Percentiles rank a stretch among this genome's conserved stretches.
Conservation (phyloP, 2,329 filamentous ascomycete species). For the Trichoderma sp. region DNA sequence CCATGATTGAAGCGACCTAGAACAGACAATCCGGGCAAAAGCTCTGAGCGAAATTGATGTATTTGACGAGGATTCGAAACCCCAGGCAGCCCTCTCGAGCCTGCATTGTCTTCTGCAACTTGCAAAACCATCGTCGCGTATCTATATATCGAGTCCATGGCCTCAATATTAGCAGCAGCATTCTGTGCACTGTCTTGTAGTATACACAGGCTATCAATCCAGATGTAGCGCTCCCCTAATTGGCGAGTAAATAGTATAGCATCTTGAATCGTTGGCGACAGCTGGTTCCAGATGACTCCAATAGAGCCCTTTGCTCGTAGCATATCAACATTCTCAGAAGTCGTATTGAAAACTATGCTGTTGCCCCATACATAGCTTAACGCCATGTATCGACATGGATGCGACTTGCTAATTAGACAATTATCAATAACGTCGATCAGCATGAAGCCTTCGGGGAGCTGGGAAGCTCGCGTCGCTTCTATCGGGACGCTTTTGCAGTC, state of each 20-base stretch:
- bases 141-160: not conserved
- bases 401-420: not conserved
- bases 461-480: not conserved
- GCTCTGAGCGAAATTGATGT: not conserved
- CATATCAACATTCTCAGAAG: not conserved
- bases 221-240: not conserved
- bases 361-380: slow-evolving; percentile 6
- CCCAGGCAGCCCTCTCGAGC: not conserved
- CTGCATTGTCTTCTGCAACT: not conserved
- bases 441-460: not conserved
- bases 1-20: not conserved
- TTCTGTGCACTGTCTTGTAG: not conserved
- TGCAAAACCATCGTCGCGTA: not conserved
- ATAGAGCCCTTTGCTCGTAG: not conserved
- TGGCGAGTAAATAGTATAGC: not conserved
- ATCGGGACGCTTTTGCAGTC: not conserved
- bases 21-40: not conserved
- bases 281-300: no score
- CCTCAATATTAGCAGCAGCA: not conserved
- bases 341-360: not conserved
- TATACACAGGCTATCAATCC: not conserved
- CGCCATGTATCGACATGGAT: not conserved
- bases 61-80: not conserved
- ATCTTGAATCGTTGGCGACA: not conserved
- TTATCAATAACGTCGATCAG: not conserved